These are phyloP conservation scores for Phialophora tarda DNA, from an alignment of 2,329 filamentous ascomycete genomes.

Conservation along the genomic window DNA sequence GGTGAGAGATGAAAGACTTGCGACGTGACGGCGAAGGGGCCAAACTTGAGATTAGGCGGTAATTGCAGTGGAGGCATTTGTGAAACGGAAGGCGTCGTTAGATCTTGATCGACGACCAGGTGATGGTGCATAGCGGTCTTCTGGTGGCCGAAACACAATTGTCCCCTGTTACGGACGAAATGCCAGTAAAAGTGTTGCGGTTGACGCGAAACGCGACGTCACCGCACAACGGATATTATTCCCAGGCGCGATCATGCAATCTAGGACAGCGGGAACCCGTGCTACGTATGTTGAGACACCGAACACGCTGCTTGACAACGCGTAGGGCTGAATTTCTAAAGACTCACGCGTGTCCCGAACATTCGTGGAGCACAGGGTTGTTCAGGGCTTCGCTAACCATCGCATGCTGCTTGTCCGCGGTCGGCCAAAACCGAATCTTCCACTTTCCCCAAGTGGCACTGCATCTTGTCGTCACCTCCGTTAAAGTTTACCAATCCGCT, in stretches of 20 bases:
- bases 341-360: neutral
- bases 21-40: constrained; percentile 74
- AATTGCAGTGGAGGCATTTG: constrained; percentile 33
- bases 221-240: neutral
- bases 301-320: neutral
- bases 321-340: neutral
- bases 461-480: neutral
- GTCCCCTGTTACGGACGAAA: neutral
- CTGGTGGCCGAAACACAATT: neutral
- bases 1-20: constrained; percentile 89
- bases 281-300: too few species aligned
- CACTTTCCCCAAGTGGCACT: neutral
- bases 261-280: neutral
- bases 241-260: neutral
- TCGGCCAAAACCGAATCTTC: neutral
- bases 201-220: neutral
- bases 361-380: neutral
- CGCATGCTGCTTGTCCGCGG: neutral
- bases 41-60: constrained; percentile 65
- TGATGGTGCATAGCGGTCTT: neutral
- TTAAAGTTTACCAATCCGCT: neutral
- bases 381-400: neutral
- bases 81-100: neutral
- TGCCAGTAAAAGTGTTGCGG: neutral
- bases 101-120: neutral